Percentiles rank a stretch among this genome's conserved stretches.
Evolutionary conservation across 495 filamentous ascomycete species (phyloP).

Genomic region (Haplographium delicatum): DNA sequence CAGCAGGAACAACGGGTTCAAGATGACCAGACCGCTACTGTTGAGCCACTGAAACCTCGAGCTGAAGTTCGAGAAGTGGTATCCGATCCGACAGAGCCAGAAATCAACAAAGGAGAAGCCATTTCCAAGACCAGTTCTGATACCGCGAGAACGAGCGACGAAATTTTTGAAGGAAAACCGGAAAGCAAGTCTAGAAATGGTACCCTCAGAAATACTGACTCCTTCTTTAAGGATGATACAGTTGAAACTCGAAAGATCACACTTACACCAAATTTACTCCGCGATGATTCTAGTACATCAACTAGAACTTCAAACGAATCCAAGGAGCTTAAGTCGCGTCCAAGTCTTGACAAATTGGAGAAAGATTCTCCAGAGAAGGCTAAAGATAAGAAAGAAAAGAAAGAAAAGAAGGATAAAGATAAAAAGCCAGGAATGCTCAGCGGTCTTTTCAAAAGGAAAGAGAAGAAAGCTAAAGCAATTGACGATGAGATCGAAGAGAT

Average conservation of each 20-base stretch:
- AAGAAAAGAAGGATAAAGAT: slow-evolving; percentile 84
- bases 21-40: slow-evolving; percentile 27
- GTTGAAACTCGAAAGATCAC: slow-evolving; percentile 97
- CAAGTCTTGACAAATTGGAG: slow-evolving; percentile 53
- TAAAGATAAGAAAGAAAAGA: slow-evolving; percentile 44
- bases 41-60: slow-evolving; percentile 23
- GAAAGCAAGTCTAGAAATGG: slow-evolving; percentile 73
- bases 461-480: slow-evolving; percentile 62
- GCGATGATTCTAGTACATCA: slow-evolving; percentile 67
- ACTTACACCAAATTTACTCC: slow-evolving; percentile 87
- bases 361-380: slow-evolving; percentile 42
- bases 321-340: slow-evolving; percentile 52
- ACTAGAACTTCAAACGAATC: slow-evolving; percentile 54
- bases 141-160: slow-evolving; percentile 54
- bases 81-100: slow-evolving; percentile 27
- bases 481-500: slow-evolving; percentile 39
- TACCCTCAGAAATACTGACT: slow-evolving; percentile 82
- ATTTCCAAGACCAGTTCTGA: slow-evolving; percentile 24
- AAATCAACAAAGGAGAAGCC: slow-evolving; percentile 15
- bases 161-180: slow-evolving; percentile 55
- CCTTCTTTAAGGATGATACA: slow-evolving; percentile 94
- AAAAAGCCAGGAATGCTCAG: slow-evolving; percentile 90
- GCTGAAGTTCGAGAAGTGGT: slow-evolving; percentile 29
- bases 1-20: slow-evolving; percentile 29
- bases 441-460: slow-evolving; percentile 91